These are phyloP conservation scores for Tetrahymena elliotti DNA, from an alignment of 73 alveolate species.

Conservation along the genomic window DNA sequence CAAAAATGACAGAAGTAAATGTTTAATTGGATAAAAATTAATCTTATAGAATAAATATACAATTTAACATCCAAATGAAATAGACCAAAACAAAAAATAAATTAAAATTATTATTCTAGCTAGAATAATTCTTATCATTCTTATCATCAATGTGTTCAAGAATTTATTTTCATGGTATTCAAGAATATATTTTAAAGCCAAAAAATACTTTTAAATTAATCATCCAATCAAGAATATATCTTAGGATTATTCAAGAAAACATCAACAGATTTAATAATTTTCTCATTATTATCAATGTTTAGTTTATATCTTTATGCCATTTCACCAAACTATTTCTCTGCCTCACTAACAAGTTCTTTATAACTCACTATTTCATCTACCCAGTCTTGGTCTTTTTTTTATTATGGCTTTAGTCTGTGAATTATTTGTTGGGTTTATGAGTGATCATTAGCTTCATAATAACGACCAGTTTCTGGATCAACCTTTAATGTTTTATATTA, in stretches of 20 bases:
- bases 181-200: no score
- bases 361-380: neutral
- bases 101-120: neutral
- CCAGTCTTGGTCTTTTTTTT: constrained; percentile 5
- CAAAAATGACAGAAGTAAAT: neutral
- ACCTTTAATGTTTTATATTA: constrained; percentile 19
- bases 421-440: neutral
- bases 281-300: constrained; percentile 20
- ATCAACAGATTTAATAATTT: constrained; percentile 27
- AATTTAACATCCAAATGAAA: neutral
- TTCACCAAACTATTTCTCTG: constrained; percentile 26
- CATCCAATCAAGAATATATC: constrained; percentile 31
- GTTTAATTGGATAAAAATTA: no score
- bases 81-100: neutral
- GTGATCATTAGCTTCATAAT: constrained; percentile 19
- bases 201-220: no score
- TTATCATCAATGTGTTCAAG: no score
- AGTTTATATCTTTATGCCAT: constrained; percentile 15
- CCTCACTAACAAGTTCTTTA: neutral
- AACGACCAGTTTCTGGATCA: constrained; percentile 18
- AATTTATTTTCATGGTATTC: no score
- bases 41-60: neutral
- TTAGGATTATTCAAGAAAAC: constrained; percentile 40
- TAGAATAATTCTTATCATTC: neutral
- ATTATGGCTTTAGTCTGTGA: constrained; percentile 6